Percentiles rank a stretch among this genome's conserved stretches.
Conservation (phyloP, 208 protist genomes). For the Tritrichomonas musculus region DNA sequence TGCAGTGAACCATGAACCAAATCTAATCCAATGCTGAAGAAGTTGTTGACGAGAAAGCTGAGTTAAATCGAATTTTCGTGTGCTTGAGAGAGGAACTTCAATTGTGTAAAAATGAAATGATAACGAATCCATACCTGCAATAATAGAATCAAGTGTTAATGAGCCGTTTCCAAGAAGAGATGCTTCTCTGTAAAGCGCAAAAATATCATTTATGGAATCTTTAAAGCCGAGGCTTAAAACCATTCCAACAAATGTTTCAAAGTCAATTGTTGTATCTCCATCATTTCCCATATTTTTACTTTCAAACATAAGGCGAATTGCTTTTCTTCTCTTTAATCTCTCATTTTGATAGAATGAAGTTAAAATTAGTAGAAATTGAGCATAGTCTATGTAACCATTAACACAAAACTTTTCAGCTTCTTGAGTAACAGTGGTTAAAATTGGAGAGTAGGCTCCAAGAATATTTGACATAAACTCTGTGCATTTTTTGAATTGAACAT, state of each 20-base stretch:
- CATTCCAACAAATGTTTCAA: neutral
- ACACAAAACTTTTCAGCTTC: neutral
- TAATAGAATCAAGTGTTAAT: neutral
- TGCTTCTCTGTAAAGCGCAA: neutral
- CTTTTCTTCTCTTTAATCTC: neutral
- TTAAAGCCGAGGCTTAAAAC: neutral
- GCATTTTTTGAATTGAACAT: neutral
- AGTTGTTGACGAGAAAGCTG: neutral
- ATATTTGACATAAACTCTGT: neutral
- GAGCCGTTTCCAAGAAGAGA: neutral
- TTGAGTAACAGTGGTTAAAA: neutral
- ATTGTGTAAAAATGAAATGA: slow-evolving; percentile 18
- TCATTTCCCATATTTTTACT: neutral
- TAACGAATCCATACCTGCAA: neutral
- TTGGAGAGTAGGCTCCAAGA: neutral
- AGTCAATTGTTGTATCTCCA: neutral
- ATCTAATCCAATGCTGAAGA: neutral
- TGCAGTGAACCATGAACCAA: neutral
- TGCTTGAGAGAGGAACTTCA: neutral
- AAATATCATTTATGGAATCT: neutral
- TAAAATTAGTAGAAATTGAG: neutral
- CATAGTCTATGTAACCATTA: neutral
- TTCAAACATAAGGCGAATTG: slow-evolving; percentile 6
- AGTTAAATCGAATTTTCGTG: neutral
- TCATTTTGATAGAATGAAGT: neutral